Percentiles rank a stretch among this genome's conserved stretches.
These are phyloP conservation scores for Rhodomyrtus psidioides DNA, from an alignment of 441 rosid genomes.

Conservation along the genomic window DNA sequence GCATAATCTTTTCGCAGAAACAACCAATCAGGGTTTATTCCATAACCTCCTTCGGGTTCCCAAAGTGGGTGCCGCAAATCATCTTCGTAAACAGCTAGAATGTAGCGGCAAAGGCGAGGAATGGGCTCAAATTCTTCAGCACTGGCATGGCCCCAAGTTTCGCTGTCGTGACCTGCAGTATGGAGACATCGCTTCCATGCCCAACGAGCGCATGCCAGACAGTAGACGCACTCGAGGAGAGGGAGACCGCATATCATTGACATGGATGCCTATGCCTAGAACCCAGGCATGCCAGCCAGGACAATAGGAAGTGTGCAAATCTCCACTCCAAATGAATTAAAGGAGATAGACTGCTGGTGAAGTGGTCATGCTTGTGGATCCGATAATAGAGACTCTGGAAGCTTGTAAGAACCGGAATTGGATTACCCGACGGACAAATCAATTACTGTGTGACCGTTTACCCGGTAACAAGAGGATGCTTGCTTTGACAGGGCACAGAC, in stretches of 20 bases:
- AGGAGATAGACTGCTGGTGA: background rate
- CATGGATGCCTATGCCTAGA: conserved; percentile 37
- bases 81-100: conserved; percentile 62
- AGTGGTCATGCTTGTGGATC: background rate
- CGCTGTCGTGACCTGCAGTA: conserved; percentile 78
- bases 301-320: background rate
- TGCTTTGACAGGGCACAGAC: background rate
- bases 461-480: background rate
- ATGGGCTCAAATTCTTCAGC: conserved; percentile 67
- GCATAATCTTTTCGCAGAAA: conserved; percentile 47
- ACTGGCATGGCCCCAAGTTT: conserved; percentile 74
- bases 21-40: conserved; percentile 57
- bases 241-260: conserved; percentile 81
- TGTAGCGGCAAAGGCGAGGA: conserved; percentile 67
- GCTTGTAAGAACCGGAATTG: background rate
- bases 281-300: background rate
- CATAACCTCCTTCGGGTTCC: conserved; percentile 80
- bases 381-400: background rate
- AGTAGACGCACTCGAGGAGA: conserved; percentile 43
- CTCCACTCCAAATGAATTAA: background rate
- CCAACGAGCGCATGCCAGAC: conserved; percentile 42
- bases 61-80: conserved; percentile 64
- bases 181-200: conserved; percentile 70
- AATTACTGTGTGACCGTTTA: background rate
- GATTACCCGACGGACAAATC: background rate